phyloP scores from a whole-genome alignment of 805 yeast species.

The Ogataea degrootiae region DNA sequence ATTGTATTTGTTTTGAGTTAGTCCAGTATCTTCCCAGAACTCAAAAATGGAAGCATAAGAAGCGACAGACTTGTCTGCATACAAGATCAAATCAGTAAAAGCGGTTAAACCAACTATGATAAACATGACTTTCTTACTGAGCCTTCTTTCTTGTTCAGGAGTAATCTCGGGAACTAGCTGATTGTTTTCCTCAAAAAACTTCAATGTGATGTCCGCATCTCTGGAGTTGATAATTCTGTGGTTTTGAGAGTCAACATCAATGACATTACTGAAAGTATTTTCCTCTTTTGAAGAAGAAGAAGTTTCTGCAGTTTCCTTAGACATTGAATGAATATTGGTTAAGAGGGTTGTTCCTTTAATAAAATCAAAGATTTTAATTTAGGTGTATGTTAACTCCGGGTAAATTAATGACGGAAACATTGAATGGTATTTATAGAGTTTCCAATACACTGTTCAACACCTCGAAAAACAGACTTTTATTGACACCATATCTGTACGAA shows the following conservation, averaged over 20 bases:
- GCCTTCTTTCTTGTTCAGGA: slow-evolving; percentile 9
- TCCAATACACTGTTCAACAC: no score
- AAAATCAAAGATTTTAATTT: no score
- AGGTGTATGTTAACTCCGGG: no score
- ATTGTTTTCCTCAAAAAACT: slow-evolving; percentile 16
- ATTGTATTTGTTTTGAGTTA: slow-evolving; percentile 37
- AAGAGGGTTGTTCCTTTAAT: no score
- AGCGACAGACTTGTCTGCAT: slow-evolving; percentile 36
- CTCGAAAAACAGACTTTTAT: no score
- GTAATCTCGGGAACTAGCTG: slow-evolving; percentile 6
- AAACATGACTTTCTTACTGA: slow-evolving; percentile 7
- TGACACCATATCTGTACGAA: no score
- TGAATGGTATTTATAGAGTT: no score
- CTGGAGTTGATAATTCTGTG: slow-evolving; percentile 1
- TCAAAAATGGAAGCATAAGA: slow-evolving; percentile 35
- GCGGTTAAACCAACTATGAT: slow-evolving; percentile 18
- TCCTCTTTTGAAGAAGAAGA: neutral
- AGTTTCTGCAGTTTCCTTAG: no score
- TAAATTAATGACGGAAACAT: no score
- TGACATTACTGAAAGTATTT: neutral
- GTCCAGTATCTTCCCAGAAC: slow-evolving; percentile 38
- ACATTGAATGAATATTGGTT: no score
- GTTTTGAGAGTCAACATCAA: neutral
- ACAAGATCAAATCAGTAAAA: slow-evolving; percentile 15
- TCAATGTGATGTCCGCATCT: slow-evolving; percentile 22